Conservation (phyloP, 805 yeast species). For the Myxozyma neotropica region DNA sequence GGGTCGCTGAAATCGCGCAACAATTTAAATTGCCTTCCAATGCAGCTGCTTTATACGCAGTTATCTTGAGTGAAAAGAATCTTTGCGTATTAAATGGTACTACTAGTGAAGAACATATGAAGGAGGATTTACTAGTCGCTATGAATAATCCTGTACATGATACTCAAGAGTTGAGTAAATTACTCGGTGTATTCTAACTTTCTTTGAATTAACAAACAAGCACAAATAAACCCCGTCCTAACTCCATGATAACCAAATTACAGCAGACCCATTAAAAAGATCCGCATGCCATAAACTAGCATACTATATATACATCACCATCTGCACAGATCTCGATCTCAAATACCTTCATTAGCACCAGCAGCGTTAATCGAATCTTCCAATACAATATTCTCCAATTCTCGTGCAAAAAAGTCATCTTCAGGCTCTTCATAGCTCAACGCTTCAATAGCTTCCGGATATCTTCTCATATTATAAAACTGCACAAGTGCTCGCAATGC, state of each 20-base stretch:
- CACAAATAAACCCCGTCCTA: neutral
- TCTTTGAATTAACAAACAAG: neutral
- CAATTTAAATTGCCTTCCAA: neutral
- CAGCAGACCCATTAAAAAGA: too few relatives aligned
- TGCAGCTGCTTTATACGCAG: constrained; percentile 2
- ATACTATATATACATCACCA: neutral
- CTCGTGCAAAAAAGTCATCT: constrained; percentile 49
- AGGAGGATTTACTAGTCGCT: neutral
- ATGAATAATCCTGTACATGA: constrained; percentile 1
- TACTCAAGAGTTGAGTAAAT: neutral
- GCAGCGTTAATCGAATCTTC: constrained; percentile 17
- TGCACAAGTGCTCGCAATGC: constrained; percentile 78
- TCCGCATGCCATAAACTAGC: too few relatives aligned
- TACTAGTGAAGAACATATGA: constrained; percentile 10
- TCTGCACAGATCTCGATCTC: neutral
- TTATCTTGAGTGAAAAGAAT: constrained; percentile 6
- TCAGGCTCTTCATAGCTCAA: constrained; percentile 57
- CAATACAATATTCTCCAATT: constrained; percentile 33
- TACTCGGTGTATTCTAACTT: neutral
- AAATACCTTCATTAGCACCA: neutral
- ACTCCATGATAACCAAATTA: too few relatives aligned
- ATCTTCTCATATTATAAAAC: constrained; percentile 68
- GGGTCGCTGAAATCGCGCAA: neutral
- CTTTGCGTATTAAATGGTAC: constrained; percentile 18
- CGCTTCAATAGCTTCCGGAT: constrained; percentile 54